Base-by-base conservation (phyloP, 306 rosid genomes). In the Oxytropis ochrocephala region DNA sequence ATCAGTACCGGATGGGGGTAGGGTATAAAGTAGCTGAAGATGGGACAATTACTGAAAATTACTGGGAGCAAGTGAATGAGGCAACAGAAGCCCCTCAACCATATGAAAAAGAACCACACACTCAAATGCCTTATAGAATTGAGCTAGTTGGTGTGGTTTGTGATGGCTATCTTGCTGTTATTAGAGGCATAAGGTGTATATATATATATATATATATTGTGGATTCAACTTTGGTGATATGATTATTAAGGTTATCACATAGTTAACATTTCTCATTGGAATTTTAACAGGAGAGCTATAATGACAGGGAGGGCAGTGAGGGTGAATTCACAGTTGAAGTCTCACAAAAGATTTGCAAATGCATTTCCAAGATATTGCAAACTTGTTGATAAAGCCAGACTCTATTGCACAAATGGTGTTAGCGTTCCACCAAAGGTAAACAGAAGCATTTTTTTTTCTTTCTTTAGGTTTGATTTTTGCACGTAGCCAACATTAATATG, bases 81-180 rank as follows among this genome's bases (percentile, higher is more conserved):
- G 74, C 76, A 64, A 83, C 81, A 21, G 87, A 62, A 42, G 76
- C 56, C n/a, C 8, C 44, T 17, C 69, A 72, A 50, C 11, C 43
- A 16, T 2, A 24, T 7, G 54, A 41, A 9, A 74, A 33, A 30
- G 70, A 72, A 19, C 30, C 48, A 16, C 52, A 32, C 33, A 54
- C 32, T 5, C 79, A 84, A 73, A 87, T 67, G 70, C 95, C 99
- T 11, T 94, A 91, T 71, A 81, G 83, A 83, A 89, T 94, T 54
- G 96, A 88, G 85, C 71, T 94, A 78, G 95, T 91, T 67, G 99
- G 99, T 41, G 95, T 94, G 46, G 92, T 91, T 73, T 94, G 99
- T 84, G 96, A 94, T 78, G 88, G 91, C 51, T 84, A 87, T 69
- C 79, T 94, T 52, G 99, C 99, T 46, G 97, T 94, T 35, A 80